A percentile compares a stretch with the other conserved stretches of the same genome.
Conservation (phyloP, 2,329 filamentous ascomycete genomes). For the Aureobasidium lini region DNA sequence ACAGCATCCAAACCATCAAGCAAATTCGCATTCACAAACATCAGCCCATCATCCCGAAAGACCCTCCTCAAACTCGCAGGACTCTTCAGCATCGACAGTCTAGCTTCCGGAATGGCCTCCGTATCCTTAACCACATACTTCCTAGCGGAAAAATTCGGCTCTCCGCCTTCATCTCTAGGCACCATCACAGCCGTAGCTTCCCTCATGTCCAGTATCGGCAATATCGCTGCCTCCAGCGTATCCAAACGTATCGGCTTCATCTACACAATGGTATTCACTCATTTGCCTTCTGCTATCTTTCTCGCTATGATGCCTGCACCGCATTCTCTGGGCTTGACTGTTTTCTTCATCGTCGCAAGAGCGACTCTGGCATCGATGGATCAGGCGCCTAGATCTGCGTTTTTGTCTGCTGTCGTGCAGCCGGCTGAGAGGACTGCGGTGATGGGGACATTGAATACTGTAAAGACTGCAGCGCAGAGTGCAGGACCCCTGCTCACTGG, state of each 20-base stretch:
- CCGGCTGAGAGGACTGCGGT: slow-evolving; percentile 62
- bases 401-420: slow-evolving; percentile 58
- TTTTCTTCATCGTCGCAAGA: slow-evolving; percentile 55
- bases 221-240: slow-evolving; percentile 51
- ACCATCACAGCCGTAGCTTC: slow-evolving; percentile 45
- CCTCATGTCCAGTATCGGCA: slow-evolving; percentile 35
- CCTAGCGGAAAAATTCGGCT: slow-evolving; percentile 49
- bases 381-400: slow-evolving; percentile 60
- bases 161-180: slow-evolving; percentile 46
- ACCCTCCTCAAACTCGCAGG: slow-evolving; percentile 57
- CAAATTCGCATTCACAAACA: slow-evolving; percentile 41
- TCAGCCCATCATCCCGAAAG: slow-evolving; percentile 48
- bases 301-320: slow-evolving; percentile 54
- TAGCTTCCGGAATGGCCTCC: slow-evolving; percentile 58
- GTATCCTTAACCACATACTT: slow-evolving; percentile 47
- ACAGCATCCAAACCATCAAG: background rate
- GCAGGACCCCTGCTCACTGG: slow-evolving; percentile 58
- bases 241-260: slow-evolving; percentile 55
- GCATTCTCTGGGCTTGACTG: slow-evolving; percentile 44
- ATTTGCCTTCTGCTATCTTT: slow-evolving; percentile 60
- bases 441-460: slow-evolving; percentile 62
- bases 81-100: slow-evolving; percentile 60
- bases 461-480: slow-evolving; percentile 58
- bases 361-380: slow-evolving; percentile 62
- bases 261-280: slow-evolving; percentile 55